Evolutionary conservation across 257 asterid genomes (phyloP), one percentile per base, ranked within the genome.

Genomic region (Capsicum pubescens): DNA sequence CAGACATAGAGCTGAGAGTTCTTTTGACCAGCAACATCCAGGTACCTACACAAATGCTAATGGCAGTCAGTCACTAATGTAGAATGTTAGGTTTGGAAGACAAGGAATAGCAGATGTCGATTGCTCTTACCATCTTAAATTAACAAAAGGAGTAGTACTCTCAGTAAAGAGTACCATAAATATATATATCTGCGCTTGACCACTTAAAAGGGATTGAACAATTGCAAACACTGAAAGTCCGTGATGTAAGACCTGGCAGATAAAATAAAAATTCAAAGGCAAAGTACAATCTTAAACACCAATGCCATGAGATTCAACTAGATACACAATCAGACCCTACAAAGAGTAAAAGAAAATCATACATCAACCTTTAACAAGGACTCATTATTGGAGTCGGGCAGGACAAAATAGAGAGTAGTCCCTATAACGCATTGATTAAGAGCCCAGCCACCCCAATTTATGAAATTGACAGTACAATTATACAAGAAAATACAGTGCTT

Each of bases 141-240:
- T 96, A 80, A 96, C 95, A 85, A 90, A 94, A 9, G 99, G 99
- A 60, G 99, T 96, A 50, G 99, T 96, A 93, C 80, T 84, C 88
- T 96, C 99, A n/a, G 98, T 85, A 86, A 94, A 93, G 71, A 96
- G 97, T 87, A 94, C 93, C 98, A 96, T 91, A 85, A 94, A 86
- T 88, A 92, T 90, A 84, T 96, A 96, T 79, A 94, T 81, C 82
- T 83, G 98, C 13, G 90, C 98, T 92, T 92, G 97, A 86, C 99
- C 97, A n/a, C 96, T 92, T 84, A 91, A 77, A 74, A 96, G 97
- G 77, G 98, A 89, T 80, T 88, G 92, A 86, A 86, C 77, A 86
- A 94, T 92, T 61, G 98, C 88, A 88, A 89, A 89, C 95, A 92
- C 71, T 12, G 99, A 92, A 86, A 96, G 94, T 16, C 95, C 98